Base-by-base conservation (phyloP, 768 basidiomycete species). In the Leccinellum luteum region DNA sequence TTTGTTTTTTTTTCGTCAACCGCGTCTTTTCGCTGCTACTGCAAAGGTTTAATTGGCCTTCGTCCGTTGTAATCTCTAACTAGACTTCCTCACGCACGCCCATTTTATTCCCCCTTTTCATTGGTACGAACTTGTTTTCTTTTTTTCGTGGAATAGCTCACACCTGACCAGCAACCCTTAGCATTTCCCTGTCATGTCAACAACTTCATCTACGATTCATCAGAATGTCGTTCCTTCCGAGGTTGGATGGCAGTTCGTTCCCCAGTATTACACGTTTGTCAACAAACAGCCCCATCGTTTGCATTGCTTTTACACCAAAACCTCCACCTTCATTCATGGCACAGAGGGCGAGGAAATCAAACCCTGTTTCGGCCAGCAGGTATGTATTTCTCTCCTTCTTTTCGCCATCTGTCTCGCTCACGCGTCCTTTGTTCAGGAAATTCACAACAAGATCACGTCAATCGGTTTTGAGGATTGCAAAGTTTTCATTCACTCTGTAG, bases 211-310 rank as follows among this genome's bases (percentile, higher is more conserved):
- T 67, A 61, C 75, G 66, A 69, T 75, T 66, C 82, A 83, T 70
- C 80, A 79, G 74, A 82, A 80, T 70, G 86, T 91, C 79, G 79
- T 88, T 79, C 90, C 90, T 75, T 92, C 88, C 66, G 93, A 97
- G 79, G 95, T 98, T 71, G 94, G 95, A 77, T 98, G 94, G 94
- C 94, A 98, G 77, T 98, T 98, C 79, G 94, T 97, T 66, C 93
- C 94, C 50, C 95, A 99, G 77, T 98, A 98, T 79, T 99, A 99
- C 79, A 96, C 92, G 67, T 96, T 92, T 81, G 90, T 99, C 74
- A 97, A 98, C 85, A 94, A 97, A 78, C 87, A 94, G 61, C 96
- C 96, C 69, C 81, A 90, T 76, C 90, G 94, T 75, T 85, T 98
- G 66, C 97, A 99, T 77, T 94, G 94, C 77, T 98, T 98, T 80